Evolutionary conservation across 176 grass and related monocot species (phyloP).

Genomic region (Themeda triandra): DNA sequence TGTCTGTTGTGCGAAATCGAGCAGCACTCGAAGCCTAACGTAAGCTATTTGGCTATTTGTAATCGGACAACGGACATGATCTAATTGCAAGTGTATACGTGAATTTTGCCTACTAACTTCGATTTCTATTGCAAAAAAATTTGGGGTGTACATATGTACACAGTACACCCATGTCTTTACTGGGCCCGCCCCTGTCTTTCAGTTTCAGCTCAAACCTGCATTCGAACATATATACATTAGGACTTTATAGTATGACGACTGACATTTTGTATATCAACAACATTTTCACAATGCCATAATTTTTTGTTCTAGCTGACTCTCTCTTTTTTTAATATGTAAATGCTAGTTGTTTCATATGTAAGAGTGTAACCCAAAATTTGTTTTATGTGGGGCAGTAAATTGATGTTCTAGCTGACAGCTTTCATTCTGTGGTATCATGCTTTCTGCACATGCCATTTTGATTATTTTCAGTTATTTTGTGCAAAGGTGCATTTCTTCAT

Average conservation of each 20-base stretch:
- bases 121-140: background rate
- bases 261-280: background rate
- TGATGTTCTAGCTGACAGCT: background rate
- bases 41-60: background rate
- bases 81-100: background rate
- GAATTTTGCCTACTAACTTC: background rate
- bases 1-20: background rate
- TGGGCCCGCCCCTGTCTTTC: background rate
- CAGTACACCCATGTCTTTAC: background rate
- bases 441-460: constrained; percentile 10
- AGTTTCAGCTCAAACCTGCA: background rate
- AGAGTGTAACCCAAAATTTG: constrained; percentile 10
- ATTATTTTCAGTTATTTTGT: background rate
- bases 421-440: constrained; percentile 25
- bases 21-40: background rate
- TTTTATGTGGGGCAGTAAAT: background rate
- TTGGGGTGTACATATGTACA: background rate
- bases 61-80: background rate
- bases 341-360: background rate
- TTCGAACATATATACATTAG: background rate
- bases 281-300: constrained; percentile 2
- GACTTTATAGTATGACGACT: background rate
- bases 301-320: background rate
- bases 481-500: background rate
- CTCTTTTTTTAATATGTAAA: background rate